phyloP scores from a whole-genome alignment of 108 stramenopile genomes.

The Aurantiochytrium sp. region DNA sequence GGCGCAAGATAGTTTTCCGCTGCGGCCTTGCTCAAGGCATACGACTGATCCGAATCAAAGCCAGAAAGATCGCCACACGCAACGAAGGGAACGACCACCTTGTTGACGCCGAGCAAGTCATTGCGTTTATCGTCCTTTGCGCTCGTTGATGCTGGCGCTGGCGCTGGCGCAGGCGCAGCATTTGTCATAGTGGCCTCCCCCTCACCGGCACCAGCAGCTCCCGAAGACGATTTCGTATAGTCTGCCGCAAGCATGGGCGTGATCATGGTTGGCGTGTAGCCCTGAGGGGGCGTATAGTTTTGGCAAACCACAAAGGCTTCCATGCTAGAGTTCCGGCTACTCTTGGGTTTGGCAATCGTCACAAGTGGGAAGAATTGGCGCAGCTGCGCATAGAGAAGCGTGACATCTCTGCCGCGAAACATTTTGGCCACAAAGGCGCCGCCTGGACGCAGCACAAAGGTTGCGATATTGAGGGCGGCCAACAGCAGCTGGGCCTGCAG shows the following conservation, averaged over 20 bases:
- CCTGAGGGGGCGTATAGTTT: constrained; percentile 41
- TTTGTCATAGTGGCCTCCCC: not conserved
- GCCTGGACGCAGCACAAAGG: constrained; percentile 65
- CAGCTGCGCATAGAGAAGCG: constrained; percentile 80
- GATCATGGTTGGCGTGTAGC: constrained; percentile 20
- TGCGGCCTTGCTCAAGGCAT: not conserved
- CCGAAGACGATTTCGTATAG: not conserved
- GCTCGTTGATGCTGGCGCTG: not conserved
- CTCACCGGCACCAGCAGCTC: not conserved
- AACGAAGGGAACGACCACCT: constrained; percentile 27
- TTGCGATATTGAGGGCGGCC: constrained; percentile 82
- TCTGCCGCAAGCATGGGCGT: not conserved
- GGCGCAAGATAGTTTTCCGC: not conserved
- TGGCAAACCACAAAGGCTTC: constrained; percentile 86
- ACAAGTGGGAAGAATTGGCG: constrained; percentile 71
- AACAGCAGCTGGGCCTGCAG: constrained; percentile 86
- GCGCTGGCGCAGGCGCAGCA: not conserved
- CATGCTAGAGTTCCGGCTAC: constrained; percentile 71
- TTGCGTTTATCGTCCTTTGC: not conserved
- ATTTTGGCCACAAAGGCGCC: constrained; percentile 97
- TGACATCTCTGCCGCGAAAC: constrained; percentile 82
- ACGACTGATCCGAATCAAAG: constrained; percentile 14
- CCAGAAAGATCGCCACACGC: constrained; percentile 36
- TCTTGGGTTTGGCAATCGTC: constrained; percentile 61
- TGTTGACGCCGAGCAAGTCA: not conserved